Evolutionary conservation across 768 basidiomycete genomes (phyloP), one percentile per base, ranked within the genome.

Genomic region (Kwoniella mangroviensis): DNA sequence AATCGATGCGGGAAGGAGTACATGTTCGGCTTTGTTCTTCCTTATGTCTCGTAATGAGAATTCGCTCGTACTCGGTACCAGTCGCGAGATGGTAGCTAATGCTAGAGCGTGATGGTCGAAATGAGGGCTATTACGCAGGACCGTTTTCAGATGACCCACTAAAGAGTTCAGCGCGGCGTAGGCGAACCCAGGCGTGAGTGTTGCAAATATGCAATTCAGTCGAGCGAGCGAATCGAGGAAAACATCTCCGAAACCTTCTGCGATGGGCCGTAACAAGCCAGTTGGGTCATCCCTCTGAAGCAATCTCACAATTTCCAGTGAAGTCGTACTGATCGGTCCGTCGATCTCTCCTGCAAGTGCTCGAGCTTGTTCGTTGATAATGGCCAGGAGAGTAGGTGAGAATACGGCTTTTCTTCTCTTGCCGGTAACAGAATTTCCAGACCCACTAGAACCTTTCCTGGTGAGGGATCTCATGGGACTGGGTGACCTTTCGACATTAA

Each of bases 1-100:
- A 41, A 78, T 78, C 51, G 76, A 80, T 4, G 78, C 78, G 11
- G 79, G 79, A 1, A 80, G 71, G 1, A 80, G 65, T 24, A 80
- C 55, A 40, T 70, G 69, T 63, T 80, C 79, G 2, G 76, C 70
- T 57, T 76, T 78, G 61, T 73, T 78, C 67, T 76, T 76, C 52
- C 76, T 40, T 22, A 80, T 78, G 45, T 76, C 76, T 10, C 79
- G 69, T 4, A 80, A 63, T 0, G 76, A 76, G 10, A 80, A 60
- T 42, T 72, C 76, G 24, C 68, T 66, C 13, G 76, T 70, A 22
- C 53, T 19, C 3, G 72, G 62, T 2, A 70, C 63, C 4, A 78
- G 57, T 2, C 45, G 34, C 10, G 79, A 66, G 45, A 78, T 70
- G 2, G 71, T 75, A 5, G 69, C 54, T 15, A 79, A 63, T 10